Percentiles rank a stretch among this genome's conserved stretches.
Evolutionary conservation across 1,284 basidiomycete genomes (phyloP).

Genomic region (Hypsizygus ulmarius): DNA sequence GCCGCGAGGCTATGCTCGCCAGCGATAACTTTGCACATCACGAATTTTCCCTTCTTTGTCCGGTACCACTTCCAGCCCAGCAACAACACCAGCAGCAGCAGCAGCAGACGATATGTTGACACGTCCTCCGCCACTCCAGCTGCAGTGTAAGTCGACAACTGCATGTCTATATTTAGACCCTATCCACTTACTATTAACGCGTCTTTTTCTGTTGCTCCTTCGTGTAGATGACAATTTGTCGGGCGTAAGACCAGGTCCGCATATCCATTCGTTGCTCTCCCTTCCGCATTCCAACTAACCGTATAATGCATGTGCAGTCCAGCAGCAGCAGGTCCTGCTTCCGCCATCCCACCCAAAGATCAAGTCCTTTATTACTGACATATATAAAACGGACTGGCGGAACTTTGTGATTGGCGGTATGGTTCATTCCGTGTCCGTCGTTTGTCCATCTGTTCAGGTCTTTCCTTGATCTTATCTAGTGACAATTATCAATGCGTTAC

Average conservation of each 20-base stretch:
- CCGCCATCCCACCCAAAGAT: slow-evolving; percentile 16
- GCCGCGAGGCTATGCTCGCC: slow-evolving; percentile 6
- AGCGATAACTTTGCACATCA: slow-evolving; percentile 12
- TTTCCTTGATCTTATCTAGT: slow-evolving; percentile 21
- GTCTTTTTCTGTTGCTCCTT: background rate
- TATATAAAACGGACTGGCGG: slow-evolving; percentile 38
- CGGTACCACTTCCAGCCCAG: slow-evolving; percentile 32
- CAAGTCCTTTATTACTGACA: slow-evolving; percentile 29
- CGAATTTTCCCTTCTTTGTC: slow-evolving; percentile 28
- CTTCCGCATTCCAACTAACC: background rate
- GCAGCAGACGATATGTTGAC: slow-evolving; percentile 24
- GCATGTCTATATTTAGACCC: background rate
- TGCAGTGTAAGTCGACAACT: slow-evolving; percentile 29
- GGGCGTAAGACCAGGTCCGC: too few species aligned
- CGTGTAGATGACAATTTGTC: too few species aligned
- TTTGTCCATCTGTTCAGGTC: background rate
- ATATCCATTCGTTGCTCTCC: too few species aligned
- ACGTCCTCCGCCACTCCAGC: slow-evolving; percentile 37
- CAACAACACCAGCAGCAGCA: background rate
- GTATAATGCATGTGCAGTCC: background rate
- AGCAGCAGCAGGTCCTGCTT: background rate
- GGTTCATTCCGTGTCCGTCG: slow-evolving; percentile 21
- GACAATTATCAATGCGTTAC: slow-evolving; percentile 35
- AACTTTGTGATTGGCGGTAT: slow-evolving; percentile 36
- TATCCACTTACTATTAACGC: background rate